Evolutionary conservation across 768 basidiomycete species (phyloP).

Genomic region (Inosperma sp.): DNA sequence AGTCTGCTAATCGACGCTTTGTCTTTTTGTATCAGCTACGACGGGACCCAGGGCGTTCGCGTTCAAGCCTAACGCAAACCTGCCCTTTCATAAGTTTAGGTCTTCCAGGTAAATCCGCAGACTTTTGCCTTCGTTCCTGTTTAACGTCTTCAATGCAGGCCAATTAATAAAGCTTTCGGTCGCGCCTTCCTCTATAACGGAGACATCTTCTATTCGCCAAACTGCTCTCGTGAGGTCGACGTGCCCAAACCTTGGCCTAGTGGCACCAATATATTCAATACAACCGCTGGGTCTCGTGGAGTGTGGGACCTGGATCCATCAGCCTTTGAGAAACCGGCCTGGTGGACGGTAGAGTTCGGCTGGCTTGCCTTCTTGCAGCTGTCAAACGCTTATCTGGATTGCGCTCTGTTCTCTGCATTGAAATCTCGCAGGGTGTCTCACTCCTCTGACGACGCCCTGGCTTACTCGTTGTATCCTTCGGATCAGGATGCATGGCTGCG

Average conservation of each 20-base stretch:
- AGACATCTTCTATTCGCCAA: not conserved
- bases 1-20: no score
- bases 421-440: not conserved
- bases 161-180: not conserved
- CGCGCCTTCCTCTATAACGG: not conserved
- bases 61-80: no score
- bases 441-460: not conserved
- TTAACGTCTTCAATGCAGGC: no score
- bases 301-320: not conserved
- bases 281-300: not conserved
- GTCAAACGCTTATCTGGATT: not conserved
- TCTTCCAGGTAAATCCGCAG: no score
- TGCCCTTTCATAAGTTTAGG: no score
- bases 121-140: no score
- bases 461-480: not conserved
- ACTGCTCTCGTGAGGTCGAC: not conserved
- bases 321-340: not conserved
- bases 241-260: not conserved
- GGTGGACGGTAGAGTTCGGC: not conserved
- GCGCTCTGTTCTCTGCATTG: not conserved
- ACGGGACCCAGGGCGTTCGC: no score
- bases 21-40: no score
- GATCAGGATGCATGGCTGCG: not conserved
- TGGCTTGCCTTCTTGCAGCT: not conserved
- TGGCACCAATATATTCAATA: no score